phyloP scores from a whole-genome alignment of 208 protist species.

The Balamuthia mandrillaris region DNA sequence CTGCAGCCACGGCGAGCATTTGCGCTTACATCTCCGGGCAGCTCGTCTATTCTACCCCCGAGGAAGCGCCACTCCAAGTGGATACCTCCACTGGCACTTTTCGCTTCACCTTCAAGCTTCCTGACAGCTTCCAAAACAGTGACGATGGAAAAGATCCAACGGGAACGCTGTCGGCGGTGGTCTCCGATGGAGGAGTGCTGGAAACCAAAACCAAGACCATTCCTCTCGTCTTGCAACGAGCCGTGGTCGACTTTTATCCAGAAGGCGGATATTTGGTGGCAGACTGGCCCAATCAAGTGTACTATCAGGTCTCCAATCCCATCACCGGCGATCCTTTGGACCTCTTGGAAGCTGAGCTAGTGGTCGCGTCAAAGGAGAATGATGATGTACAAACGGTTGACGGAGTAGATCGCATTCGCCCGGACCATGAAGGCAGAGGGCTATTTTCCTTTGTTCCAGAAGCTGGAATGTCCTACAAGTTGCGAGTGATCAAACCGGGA shows the following conservation, averaged over 20 bases:
- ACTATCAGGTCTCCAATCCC: neutral
- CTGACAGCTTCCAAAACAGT: too few relatives aligned
- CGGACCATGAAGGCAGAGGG: conserved; percentile 37
- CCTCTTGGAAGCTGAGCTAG: too few relatives aligned
- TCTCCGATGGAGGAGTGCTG: conserved; percentile 30
- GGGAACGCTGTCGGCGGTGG: neutral
- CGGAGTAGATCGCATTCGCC: neutral
- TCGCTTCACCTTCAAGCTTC: too few relatives aligned
- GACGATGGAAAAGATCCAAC: too few relatives aligned
- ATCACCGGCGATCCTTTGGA: conserved; percentile 5
- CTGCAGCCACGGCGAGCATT: too few relatives aligned
- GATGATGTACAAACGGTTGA: neutral
- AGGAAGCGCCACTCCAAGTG: too few relatives aligned
- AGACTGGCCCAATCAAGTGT: conserved; percentile 1
- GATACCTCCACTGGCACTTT: too few relatives aligned
- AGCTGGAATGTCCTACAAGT: conserved; percentile 1
- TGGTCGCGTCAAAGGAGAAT: too few relatives aligned
- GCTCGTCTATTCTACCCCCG: too few relatives aligned
- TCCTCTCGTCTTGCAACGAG: conserved; percentile 31
- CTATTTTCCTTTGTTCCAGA: neutral
- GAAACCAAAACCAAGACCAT: conserved; percentile 45
- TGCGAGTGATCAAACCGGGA: neutral
- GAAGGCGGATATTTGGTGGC: conserved; percentile 43
- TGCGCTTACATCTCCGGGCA: too few relatives aligned
- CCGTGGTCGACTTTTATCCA: conserved; percentile 40